Conservation (phyloP, 1,139 yeast genomes). For the Yamadazyma diddensiae region DNA sequence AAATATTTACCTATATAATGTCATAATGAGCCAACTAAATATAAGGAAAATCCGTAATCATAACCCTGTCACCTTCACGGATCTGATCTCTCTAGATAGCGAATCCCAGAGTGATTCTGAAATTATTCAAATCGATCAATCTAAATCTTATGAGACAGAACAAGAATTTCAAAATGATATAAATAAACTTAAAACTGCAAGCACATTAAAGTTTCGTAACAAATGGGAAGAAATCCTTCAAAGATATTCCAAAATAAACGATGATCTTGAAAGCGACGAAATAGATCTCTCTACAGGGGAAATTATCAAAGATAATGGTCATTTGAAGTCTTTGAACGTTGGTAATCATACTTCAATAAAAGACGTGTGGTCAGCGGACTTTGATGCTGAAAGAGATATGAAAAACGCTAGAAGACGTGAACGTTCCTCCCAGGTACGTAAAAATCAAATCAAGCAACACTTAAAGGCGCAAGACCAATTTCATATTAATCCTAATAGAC, state of each 20-base stretch:
- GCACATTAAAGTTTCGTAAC: slow-evolving; percentile 29
- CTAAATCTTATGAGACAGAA: slow-evolving; percentile 6
- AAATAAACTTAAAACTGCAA: slow-evolving; percentile 24
- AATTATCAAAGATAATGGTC: slow-evolving; percentile 63
- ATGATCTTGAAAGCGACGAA: slow-evolving; percentile 57
- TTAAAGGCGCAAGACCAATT: slow-evolving; percentile 14
- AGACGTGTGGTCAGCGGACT: slow-evolving; percentile 23
- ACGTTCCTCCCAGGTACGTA: slow-evolving; percentile 6
- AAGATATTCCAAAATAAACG: slow-evolving; percentile 51
- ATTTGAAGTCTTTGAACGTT: slow-evolving; percentile 41
- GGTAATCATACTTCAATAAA: slow-evolving; percentile 8
- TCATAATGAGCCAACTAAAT: not conserved
- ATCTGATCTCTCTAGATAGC: slow-evolving; percentile 19
- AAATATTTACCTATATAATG: no score
- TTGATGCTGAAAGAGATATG: slow-evolving; percentile 18
- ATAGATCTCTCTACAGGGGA: slow-evolving; percentile 62
- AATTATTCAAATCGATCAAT: slow-evolving; percentile 1
- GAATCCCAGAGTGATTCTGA: slow-evolving; percentile 5
- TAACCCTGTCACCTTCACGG: slow-evolving; percentile 3
- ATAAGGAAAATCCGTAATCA: not conserved
- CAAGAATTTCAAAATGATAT: slow-evolving; percentile 23
- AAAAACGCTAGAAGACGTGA: slow-evolving; percentile 11
- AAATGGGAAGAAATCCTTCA: slow-evolving; percentile 57
- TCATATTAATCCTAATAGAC: slow-evolving; percentile 9
- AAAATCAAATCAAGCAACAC: slow-evolving; percentile 16